Base-by-base conservation (phyloP, 345 rosid genomes). In the Linum tenue region DNA sequence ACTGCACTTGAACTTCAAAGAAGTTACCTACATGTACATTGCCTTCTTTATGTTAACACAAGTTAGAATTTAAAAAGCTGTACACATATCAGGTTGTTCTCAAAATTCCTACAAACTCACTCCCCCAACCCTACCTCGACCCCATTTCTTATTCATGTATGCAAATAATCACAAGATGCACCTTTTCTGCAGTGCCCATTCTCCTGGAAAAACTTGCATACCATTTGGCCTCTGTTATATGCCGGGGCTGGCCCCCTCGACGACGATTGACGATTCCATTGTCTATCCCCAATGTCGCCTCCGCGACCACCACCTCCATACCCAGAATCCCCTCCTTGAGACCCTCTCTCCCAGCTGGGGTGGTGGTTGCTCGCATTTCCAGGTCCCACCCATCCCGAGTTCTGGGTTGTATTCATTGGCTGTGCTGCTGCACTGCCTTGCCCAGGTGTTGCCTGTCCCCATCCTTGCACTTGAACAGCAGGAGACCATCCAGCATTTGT, bases 171-270 rank as follows among this genome's bases (percentile, higher is more conserved):
- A 80, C 96, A 89, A 8, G 81, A 71, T 37, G 96, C 76, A 56
- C 92, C 96, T 74, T 85, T 89, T 78, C 76, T 83, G 76, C 96
- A 86, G 60, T 78, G 79, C 57, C 96, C 94, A 55, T 40, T 75
- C 77, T 83, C 87, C 14, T 79, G 82, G 73, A 3, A 48, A 48
- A 35, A 84, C 67, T 75, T 80, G 79, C 89, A 84, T 44, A 82
- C 76, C 75, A 85, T 80, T 68, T 88, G 91, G 50, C 86, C 91
- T 78, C 74, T 80, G 53, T 69, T 22, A 22, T 22, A 66, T 4
- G 77, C 63, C 31, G 31, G 31, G 31, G 31, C 31, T 22, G 31
- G 31, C 31, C 31, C 31, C 53, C 53, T 15, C 14, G 53, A 48
- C 9, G 53, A 48, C 3, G 53, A 48, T 15, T 48, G 53, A 9